Conservation (phyloP, 495 filamentous ascomycete genomes). For the Cryomyces minteri region DNA sequence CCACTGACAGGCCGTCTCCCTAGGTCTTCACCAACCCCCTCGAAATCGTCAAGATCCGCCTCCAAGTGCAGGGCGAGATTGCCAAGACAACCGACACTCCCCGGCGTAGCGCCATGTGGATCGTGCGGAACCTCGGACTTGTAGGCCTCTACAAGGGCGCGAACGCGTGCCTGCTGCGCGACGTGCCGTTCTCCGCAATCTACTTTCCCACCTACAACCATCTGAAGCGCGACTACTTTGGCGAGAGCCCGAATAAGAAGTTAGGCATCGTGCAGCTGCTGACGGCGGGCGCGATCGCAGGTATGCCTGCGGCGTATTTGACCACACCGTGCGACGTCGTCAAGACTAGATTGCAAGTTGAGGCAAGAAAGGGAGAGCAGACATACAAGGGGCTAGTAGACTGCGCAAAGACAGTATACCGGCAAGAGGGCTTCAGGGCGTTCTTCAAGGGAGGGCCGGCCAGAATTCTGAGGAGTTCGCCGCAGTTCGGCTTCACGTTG, state of each 20-base stretch:
- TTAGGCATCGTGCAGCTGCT: conserved; percentile 86
- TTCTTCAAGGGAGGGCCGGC: conserved; percentile 98
- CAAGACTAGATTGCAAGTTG: conserved; percentile 94
- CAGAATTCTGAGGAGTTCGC: conserved; percentile 81
- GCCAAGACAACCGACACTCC: conserved; percentile 69
- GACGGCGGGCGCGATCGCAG: conserved; percentile 87
- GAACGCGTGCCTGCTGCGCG: conserved; percentile 85
- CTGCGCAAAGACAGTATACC: conserved; percentile 61
- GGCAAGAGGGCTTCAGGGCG: conserved; percentile 82
- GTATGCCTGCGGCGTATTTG: conserved; percentile 96
- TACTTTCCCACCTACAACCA: conserved; percentile 97
- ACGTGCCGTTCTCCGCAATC: conserved; percentile 37
- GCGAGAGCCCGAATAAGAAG: conserved; percentile 74
- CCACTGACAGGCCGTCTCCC: neutral
- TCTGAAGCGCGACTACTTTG: conserved; percentile 83
- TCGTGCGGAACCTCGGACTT: conserved; percentile 87
- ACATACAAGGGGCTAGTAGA: conserved; percentile 76
- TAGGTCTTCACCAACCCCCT: conserved; percentile 93
- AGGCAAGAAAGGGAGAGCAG: conserved; percentile 86
- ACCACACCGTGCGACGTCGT: conserved; percentile 98
- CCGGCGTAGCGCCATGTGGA: conserved; percentile 89
- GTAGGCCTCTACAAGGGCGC: conserved; percentile 94
- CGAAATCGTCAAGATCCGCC: conserved; percentile 96
- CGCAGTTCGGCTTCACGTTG: conserved; percentile 94
- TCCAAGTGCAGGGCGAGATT: conserved; percentile 94